Evolutionary conservation across 306 rosid species (phyloP).

Genomic region (Comarum palustre): DNA sequence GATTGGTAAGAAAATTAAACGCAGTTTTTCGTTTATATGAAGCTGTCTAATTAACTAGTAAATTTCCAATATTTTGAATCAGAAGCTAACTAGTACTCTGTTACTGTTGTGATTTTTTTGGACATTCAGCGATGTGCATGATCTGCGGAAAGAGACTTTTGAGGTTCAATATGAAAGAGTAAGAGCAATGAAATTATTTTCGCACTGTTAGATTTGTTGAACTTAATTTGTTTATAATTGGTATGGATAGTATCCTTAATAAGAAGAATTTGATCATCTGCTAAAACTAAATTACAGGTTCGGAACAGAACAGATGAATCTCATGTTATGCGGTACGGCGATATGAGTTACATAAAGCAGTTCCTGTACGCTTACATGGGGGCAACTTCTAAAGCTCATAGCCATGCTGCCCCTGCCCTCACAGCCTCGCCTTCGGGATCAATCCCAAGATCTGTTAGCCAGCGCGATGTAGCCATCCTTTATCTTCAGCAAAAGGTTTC

Average conservation of each 20-base stretch:
- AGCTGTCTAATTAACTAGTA: too few species aligned
- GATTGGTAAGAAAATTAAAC: constrained; percentile 42
- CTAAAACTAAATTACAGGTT: constrained; percentile 30
- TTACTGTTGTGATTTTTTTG: too few species aligned
- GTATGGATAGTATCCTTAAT: too few species aligned
- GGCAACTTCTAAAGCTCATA: not conserved
- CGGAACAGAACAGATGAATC: constrained; percentile 32
- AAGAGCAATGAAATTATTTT: too few species aligned
- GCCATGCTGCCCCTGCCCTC: not conserved
- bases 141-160: too few species aligned
- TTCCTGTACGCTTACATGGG: constrained; percentile 38
- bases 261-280: not conserved
- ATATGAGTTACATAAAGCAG: constrained; percentile 15
- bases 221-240: too few species aligned
- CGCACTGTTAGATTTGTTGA: too few species aligned
- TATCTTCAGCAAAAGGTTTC: constrained; percentile 42
- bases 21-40: too few species aligned
- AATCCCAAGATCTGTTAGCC: constrained; percentile 21
- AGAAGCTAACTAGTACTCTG: too few species aligned
- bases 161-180: too few species aligned
- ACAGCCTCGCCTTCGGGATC: not conserved
- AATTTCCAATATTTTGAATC: too few species aligned
- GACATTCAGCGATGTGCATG: too few species aligned
- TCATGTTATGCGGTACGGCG: constrained; percentile 56
- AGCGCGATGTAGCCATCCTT: constrained; percentile 42